Evolutionary conservation across 1,284 basidiomycete genomes (phyloP).

Genomic region (Farysia itapuensis): DNA sequence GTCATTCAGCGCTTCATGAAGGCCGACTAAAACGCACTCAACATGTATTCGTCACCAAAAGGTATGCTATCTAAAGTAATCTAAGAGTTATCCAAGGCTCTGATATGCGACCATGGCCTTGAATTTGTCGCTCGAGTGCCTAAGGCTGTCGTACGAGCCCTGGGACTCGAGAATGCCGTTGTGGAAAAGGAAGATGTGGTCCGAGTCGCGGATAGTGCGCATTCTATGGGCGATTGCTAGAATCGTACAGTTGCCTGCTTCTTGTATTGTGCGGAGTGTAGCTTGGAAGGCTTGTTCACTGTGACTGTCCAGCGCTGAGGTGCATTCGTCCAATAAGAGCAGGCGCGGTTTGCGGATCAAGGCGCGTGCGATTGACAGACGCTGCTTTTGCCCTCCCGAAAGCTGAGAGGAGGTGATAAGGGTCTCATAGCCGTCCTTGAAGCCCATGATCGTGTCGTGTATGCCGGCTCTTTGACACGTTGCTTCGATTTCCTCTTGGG

Average conservation of each 20-base stretch:
- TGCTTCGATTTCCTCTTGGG: conserved; percentile 4
- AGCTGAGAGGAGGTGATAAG: conserved; percentile 49
- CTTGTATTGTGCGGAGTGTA: conserved; percentile 32
- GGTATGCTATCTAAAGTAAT: too few species aligned
- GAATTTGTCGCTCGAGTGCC: conserved; percentile 22
- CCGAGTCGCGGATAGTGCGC: conserved; percentile 50
- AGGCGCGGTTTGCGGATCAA: conserved; percentile 49
- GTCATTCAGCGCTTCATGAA: conserved; percentile 77
- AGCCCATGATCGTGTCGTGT: conserved; percentile 81
- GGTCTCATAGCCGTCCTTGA: conserved; percentile 83
- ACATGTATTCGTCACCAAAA: too few species aligned
- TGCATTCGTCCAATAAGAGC: conserved; percentile 52
- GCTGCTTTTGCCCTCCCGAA: conserved; percentile 53
- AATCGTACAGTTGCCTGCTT: conserved; percentile 43
- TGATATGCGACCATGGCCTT: conserved; percentile 49
- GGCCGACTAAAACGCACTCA: too few species aligned
- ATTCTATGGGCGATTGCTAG: conserved; percentile 54
- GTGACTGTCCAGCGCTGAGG: conserved; percentile 50
- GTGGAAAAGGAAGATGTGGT: conserved; percentile 48
- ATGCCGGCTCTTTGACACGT: conserved; percentile 16
- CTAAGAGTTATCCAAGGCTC: too few species aligned
- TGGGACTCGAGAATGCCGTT: conserved; percentile 39
- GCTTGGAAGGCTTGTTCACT: conserved; percentile 51
- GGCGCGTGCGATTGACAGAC: conserved; percentile 50
- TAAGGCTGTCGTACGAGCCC: conserved; percentile 39